Evolutionary conservation across 73 alveolate species (phyloP), one percentile per base, ranked within the genome.

Genomic region (Paramecium tetraurelia): DNA sequence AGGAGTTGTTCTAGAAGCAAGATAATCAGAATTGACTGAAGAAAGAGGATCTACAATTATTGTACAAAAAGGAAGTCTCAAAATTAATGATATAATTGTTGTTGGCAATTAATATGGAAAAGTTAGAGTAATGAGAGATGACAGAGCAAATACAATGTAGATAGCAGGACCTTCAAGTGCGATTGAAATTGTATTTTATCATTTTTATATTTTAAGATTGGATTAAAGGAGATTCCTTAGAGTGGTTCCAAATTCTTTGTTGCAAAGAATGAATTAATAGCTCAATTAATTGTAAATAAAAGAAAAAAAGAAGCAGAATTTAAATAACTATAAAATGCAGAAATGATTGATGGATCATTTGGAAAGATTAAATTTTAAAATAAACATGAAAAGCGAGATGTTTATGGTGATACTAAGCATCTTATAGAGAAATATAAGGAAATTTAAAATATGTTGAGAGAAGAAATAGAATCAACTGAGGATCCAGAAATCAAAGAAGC

Each of bases 131-230:
- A 93, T 97, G 70, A 59, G 75, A 18, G 92, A 96, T 80, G 99
- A 97, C 80, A 44, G 93, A 40, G 95, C 96, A 20, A 77, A 90
- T 35, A 2, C 35, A 0, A 75, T 97, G 2, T 94, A 85, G 84
- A 24, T 77, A 44, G 98, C 97, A 16, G 70, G 48, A 38, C 99
- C 98, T 11, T 96, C 98, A 2, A 68, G 94, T 46, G 98, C 99
- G 3, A 98, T 95, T 18, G 95, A 92, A 63, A 40, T 97, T 18
- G 94, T 89, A 86, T 31, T 14, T n/a, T 33, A 20, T 14, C 0
- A 14, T n/a, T 87, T 41, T n/a, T 18, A 24, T 21, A 31, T 16
- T 24, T 33, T 35, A 21, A 89, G 94, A 95, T 94, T 18, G 99
- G 99, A 27, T 92, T 97, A 43, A 97, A 95, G 75, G 95, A 59